Evolutionary conservation across 2,329 filamentous ascomycete species (phyloP).

Genomic region (Alternaria ethzedia): DNA sequence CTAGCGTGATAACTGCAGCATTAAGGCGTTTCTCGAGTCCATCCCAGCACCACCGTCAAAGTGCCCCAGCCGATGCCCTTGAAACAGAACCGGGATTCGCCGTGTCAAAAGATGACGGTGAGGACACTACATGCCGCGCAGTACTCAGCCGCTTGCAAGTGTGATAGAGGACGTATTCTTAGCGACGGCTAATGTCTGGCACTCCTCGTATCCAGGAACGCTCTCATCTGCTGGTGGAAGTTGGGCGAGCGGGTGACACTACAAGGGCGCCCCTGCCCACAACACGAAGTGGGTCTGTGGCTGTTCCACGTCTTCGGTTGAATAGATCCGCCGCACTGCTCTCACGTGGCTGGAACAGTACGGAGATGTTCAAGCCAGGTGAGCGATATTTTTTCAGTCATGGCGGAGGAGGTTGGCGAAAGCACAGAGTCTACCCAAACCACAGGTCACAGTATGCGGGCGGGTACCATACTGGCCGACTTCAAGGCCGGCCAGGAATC

Average conservation of each 20-base stretch:
- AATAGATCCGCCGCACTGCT: constrained; percentile 27
- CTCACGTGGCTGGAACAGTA: constrained; percentile 41
- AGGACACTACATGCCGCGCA: background rate
- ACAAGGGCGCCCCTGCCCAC: constrained; percentile 38
- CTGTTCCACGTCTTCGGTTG: constrained; percentile 33
- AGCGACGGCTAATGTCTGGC: constrained; percentile 25
- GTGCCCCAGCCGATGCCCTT: background rate
- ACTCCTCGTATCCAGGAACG: constrained; percentile 31
- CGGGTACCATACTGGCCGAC: constrained; percentile 15
- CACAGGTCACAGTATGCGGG: constrained; percentile 7
- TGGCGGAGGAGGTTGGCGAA: constrained; percentile 25
- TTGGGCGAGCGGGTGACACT: constrained; percentile 33
- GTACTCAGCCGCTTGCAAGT: background rate
- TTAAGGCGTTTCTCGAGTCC: background rate
- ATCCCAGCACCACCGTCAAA: background rate
- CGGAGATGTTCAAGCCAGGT: constrained; percentile 13
- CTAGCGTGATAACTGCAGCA: constrained; percentile 4
- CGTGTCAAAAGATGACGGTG: background rate
- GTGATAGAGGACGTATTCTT: constrained; percentile 7
- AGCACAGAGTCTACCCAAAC: constrained; percentile 14
- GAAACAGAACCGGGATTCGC: background rate
- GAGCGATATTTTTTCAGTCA: constrained; percentile 9
- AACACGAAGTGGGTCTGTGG: constrained; percentile 32
- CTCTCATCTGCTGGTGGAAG: constrained; percentile 17
- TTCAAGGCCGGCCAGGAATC: constrained; percentile 17